Percentiles rank a stretch among this genome's conserved stretches.
Evolutionary conservation across 331 rosid genomes (phyloP).

Genomic region (Pyrus hybrid): DNA sequence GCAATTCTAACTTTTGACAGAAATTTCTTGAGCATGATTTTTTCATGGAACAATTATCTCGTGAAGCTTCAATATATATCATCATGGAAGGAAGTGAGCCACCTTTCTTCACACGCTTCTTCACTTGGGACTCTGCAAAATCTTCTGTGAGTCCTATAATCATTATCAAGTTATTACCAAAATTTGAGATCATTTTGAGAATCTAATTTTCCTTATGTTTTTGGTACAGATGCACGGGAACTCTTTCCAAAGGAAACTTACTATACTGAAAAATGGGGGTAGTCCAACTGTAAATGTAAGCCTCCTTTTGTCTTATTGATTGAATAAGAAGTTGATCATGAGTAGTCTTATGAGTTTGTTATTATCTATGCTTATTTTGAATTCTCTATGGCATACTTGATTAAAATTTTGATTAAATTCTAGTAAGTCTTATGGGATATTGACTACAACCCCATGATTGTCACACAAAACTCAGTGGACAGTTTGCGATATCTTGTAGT

Average conservation of each 20-base stretch:
- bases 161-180: neutral
- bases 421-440: neutral
- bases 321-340: slow-evolving; percentile 5
- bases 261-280: slow-evolving; percentile 64
- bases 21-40: slow-evolving; percentile 83
- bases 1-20: slow-evolving; percentile 36
- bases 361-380: neutral
- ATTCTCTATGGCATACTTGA: neutral
- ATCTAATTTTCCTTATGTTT: slow-evolving; percentile 9
- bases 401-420: neutral
- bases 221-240: slow-evolving; percentile 83
- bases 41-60: slow-evolving; percentile 65
- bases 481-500: neutral
- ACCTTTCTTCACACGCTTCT: slow-evolving; percentile 91
- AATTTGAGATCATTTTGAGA: slow-evolving; percentile 8
- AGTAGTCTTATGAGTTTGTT: neutral
- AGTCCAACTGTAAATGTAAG: slow-evolving; percentile 60
- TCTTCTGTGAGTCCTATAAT: slow-evolving; percentile 49
- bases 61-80: slow-evolving; percentile 65
- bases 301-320: slow-evolving; percentile 14
- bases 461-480: neutral
- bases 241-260: slow-evolving; percentile 91
- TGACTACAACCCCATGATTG: neutral
- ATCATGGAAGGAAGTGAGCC: slow-evolving; percentile 95
- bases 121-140: slow-evolving; percentile 85